Evolutionary conservation across 495 filamentous ascomycete genomes (phyloP).

Genomic region (Chaetomium cochliodes): DNA sequence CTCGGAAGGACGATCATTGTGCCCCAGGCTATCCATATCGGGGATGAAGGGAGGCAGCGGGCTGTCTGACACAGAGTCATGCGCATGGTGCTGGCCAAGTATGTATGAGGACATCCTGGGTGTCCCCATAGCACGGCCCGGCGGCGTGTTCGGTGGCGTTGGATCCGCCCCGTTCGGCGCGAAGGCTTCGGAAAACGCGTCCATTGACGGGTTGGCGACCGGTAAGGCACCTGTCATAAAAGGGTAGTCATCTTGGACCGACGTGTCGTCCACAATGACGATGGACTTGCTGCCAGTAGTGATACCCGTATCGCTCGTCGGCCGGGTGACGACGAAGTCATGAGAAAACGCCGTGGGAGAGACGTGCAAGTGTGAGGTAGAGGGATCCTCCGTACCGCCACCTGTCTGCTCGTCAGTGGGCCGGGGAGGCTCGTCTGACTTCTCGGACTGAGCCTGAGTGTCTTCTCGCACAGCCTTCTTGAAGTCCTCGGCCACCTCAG

Average conservation of each 20-base stretch:
- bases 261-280: conserved; percentile 77
- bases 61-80: conserved; percentile 32
- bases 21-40: conserved; percentile 38
- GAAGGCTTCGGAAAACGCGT: conserved; percentile 51
- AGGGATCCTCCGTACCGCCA: conserved; percentile 38
- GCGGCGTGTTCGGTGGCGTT: conserved; percentile 56
- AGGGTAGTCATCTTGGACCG: conserved; percentile 41
- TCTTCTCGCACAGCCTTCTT: conserved; percentile 63
- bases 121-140: conserved; percentile 41
- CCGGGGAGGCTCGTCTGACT: conserved; percentile 24
- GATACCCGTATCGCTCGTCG: conserved; percentile 53
- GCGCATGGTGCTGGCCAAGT: conserved; percentile 44
- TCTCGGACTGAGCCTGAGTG: conserved; percentile 45
- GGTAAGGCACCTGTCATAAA: conserved; percentile 50
- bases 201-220: conserved; percentile 46
- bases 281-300: conserved; percentile 82
- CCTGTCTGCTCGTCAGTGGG: conserved; percentile 18
- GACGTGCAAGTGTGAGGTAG: conserved; percentile 40
- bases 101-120: conserved; percentile 54
- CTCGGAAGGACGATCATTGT: conserved; percentile 30
- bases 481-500: conserved; percentile 71
- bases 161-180: conserved; percentile 44
- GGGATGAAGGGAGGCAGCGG: conserved; percentile 44
- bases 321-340: conserved; percentile 29
- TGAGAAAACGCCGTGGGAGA: conserved; percentile 24